Evolutionary conservation across 2,329 filamentous ascomycete genomes (phyloP), one percentile per base, ranked within the genome.

Genomic region (Beauveria sp.): DNA sequence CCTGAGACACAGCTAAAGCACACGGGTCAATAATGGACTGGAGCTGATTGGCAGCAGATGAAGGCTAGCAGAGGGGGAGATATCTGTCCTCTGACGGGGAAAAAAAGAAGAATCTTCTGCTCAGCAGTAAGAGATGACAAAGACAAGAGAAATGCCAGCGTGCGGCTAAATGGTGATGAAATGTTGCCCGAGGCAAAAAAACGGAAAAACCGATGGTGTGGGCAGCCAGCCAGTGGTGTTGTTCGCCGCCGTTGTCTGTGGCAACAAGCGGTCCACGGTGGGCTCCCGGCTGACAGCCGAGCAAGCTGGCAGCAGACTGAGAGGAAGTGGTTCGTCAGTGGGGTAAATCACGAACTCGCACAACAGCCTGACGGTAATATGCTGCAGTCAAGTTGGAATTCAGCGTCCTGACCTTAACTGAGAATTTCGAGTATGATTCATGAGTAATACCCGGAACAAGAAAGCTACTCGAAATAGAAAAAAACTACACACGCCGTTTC

Each of bases 241-340:
- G 63, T 58, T 66, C 64, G 61, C 56, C 62, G 62, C 66, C 65
- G 72, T 73, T 74, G 71, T 76, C 73, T 74, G 74, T 75, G 73
- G 74, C 74, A 76, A 76, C 73, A 67, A 26, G 56, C n/a, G 48
- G 20, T 46, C n/a, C 31, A 16, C 20, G 18, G 50, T 53, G 28
- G 28, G 31, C n/a, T 38, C 24, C 43, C 10, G 22, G 20, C n/a
- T 46, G 43, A 38, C 12, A 38, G 34, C 12, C 31, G 31, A 34
- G 12, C 31, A 34, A 34, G 31, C 31, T 34, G 10, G 4, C 10
- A 34, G 10, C 31, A 34, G 12, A 14, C 12, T 14, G 31, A 14
- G 34, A 14, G 34, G 34, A 38, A 38, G 12, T 38, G 31, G 31
- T 34, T 34, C 31, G 31, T 14, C 31, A 34, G 31, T 14, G 31